A percentile compares a stretch with the other conserved stretches of the same genome.
Conservation (phyloP, 176 grass and related monocot genomes). For the Musa itinerans region DNA sequence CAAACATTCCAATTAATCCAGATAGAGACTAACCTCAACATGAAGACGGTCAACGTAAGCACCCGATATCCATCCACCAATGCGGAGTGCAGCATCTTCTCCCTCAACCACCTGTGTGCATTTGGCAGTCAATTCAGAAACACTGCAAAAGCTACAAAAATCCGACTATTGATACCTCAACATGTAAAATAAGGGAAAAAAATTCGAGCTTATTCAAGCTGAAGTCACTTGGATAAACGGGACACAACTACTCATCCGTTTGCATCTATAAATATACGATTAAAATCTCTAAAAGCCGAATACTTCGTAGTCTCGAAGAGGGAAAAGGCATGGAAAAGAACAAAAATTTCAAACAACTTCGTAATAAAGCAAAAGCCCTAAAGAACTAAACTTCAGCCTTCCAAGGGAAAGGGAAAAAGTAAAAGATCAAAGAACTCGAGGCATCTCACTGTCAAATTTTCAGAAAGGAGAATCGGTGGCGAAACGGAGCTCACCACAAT, state of each 20-base stretch:
- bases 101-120: slow-evolving; percentile 70
- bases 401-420: background rate
- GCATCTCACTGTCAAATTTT: background rate
- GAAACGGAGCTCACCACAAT: slow-evolving; percentile 46
- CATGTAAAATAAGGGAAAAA: background rate
- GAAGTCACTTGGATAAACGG: background rate
- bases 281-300: background rate
- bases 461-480: background rate
- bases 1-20: slow-evolving; percentile 8
- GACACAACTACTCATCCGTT: background rate
- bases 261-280: background rate
- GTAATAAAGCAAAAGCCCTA: background rate
- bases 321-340: background rate
- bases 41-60: slow-evolving; percentile 65
- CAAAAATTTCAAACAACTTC: background rate
- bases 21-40: slow-evolving; percentile 46
- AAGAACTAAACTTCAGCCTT: background rate
- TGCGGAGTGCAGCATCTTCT: slow-evolving; percentile 48
- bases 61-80: slow-evolving; percentile 67
- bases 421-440: no score
- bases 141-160: background rate
- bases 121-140: background rate
- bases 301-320: background rate
- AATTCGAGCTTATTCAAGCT: background rate
- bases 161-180: background rate